Percentiles rank a stretch among this genome's conserved stretches.
Conservation (phyloP, 495 filamentous ascomycete genomes). For the Penicillium dipodomyicola region DNA sequence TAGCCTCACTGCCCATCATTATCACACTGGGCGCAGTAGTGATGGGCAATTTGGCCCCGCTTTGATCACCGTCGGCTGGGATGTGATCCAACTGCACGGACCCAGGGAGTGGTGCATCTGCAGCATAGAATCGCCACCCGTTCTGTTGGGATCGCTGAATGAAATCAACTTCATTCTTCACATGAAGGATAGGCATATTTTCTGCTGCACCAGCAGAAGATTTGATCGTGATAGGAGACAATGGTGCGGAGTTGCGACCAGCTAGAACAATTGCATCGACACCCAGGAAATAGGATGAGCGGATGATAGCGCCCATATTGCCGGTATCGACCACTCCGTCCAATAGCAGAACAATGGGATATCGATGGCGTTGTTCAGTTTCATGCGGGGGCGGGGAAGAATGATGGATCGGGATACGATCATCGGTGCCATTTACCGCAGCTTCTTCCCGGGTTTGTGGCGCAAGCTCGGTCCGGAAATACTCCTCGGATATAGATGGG, state of each 20-base stretch:
- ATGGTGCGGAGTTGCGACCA: slow-evolving; percentile 61
- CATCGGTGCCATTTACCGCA: slow-evolving; percentile 61
- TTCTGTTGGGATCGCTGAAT: slow-evolving; percentile 60
- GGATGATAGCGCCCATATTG: slow-evolving; percentile 85
- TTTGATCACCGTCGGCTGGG: slow-evolving; percentile 8
- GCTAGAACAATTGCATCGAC: slow-evolving; percentile 72
- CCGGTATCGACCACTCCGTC: slow-evolving; percentile 86
- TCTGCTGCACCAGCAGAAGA: slow-evolving; percentile 85
- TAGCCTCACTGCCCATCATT: slow-evolving; percentile 79
- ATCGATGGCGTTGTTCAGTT: slow-evolving; percentile 40
- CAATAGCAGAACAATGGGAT: slow-evolving; percentile 75
- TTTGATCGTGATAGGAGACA: slow-evolving; percentile 77
- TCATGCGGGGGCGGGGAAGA: slow-evolving; percentile 10
- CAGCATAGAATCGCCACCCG: slow-evolving; percentile 84
- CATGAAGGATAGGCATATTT: slow-evolving; percentile 64
- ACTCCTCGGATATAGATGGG: slow-evolving; percentile 31
- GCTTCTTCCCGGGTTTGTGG: slow-evolving; percentile 73
- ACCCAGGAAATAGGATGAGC: slow-evolving; percentile 82
- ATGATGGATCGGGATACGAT: slow-evolving; percentile 37
- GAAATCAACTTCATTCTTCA: slow-evolving; percentile 64
- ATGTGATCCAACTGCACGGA: slow-evolving; percentile 26
- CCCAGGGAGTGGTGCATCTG: slow-evolving; percentile 55
- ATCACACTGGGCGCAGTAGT: slow-evolving; percentile 65
- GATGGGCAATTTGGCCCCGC: slow-evolving; percentile 41
- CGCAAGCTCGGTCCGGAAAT: slow-evolving; percentile 58